Evolutionary conservation across 2,329 filamentous ascomycete species (phyloP), one percentile per base, ranked within the genome.

Genomic region (Purpureocillium lavendulum): DNA sequence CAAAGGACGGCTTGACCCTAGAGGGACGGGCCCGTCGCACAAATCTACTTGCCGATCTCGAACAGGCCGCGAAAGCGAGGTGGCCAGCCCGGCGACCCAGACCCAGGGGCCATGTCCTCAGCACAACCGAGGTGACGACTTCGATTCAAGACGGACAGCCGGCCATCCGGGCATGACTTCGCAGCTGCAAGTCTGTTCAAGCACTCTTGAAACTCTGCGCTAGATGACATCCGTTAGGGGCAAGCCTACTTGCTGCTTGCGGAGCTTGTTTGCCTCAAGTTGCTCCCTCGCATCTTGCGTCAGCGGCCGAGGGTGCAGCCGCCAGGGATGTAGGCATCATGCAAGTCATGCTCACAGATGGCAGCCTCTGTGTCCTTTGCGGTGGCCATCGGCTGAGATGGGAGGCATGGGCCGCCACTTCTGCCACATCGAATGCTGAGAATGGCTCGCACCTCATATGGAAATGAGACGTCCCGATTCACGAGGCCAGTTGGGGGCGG

Each of bases 1-100:
- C 45, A 43, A 28, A 30, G 36, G 36, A 36, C 40, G 43, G 41
- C 33, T 33, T 44, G 30, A 41, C 40, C 41, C 46, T 44, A 42
- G 45, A 42, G 30, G 18, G 40, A 33, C 10, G 21, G 21, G 21
- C 6, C n/a, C 15, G 26, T 35, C 24, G 15, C 12, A n/a, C 15
- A 26, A 10, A 16, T 26, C 24, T 18, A 13, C 14, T 30, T n/a
- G 36, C 35, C n/a, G 24, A 30, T 29, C 11, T 41, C 16, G n/a
- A 8, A n/a, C 7, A 24, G 18, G 21, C 16, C 11, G 11, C 13
- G 33, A 34, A 14, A 34, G 7, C 5, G 33, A 21, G 18, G 16
- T 34, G 7, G n/a, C 33, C 33, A 6, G 21, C 7, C n/a, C 33
- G 33, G 18, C 33, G n/a, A n/a, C n/a, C n/a, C n/a, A n/a, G n/a